Base-by-base conservation (phyloP, 345 rosid species). In the Citrus unshiu region DNA sequence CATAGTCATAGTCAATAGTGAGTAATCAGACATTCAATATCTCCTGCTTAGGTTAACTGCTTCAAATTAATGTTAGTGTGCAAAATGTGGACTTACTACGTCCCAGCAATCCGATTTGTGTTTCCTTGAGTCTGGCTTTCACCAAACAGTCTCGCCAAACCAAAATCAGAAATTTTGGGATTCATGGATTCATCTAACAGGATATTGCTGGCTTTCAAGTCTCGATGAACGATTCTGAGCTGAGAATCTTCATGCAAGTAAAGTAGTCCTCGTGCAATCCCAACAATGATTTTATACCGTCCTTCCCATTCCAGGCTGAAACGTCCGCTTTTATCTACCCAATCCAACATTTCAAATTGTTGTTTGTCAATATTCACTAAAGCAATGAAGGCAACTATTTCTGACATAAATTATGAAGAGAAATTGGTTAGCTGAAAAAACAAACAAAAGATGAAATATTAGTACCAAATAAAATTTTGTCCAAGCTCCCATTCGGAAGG, bases 401-500 rank as follows among this genome's bases (percentile, higher is more conserved):
- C n/a, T 62, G 22, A 51, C 29, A 57, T 49, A 59, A 60, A 77
- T 39, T 24, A 6, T 24, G 12, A 13, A 37, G 16, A 37, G 70
- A 67, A 39, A 67, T 10, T 67, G 51, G 51, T 37, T 35, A 21
- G 24, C 43, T 18, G 35, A 19, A 29, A 19, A 7, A 4, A 12
- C 2, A 29, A 43, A 49, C 12, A 32, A 62, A 22, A 18, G 32
- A 13, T 6, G 40, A 57, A 43, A 7, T 25, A 5, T 32, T 18
- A 14, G 29, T 82, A 88, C 89, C 89, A 12, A 81, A 85, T 60
- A 88, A 76, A 68, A 81, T 62, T 32, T 80, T 83, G 78, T 83
- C 90, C 78, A 87, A 73, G 77, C 90, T 85, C 51, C 83, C 87
- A 77, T 84, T 87, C n/a, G 84, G 81, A 10, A 89, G 68, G 76